These are phyloP conservation scores for Crithidia sp. DNA, from an alignment of 208 protist genomes.

Conservation along the genomic window DNA sequence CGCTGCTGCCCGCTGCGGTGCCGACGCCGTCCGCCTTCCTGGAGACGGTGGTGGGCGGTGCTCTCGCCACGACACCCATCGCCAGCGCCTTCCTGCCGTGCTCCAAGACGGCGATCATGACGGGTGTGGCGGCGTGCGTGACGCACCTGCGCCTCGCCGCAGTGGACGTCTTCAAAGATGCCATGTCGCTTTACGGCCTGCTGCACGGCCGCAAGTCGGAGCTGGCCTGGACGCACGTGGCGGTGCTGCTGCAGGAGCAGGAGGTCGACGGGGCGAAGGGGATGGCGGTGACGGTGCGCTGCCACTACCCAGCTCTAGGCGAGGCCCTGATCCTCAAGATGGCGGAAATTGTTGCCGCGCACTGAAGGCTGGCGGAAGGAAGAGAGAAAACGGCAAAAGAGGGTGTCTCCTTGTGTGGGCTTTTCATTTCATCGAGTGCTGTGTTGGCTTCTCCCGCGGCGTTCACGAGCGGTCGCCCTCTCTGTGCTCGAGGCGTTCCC, in stretches of 20 bases:
- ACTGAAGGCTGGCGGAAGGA: background rate
- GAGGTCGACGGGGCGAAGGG: slow-evolving; percentile 47
- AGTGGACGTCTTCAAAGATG: slow-evolving; percentile 80
- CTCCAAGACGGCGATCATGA: slow-evolving; percentile 38
- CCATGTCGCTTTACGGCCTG: slow-evolving; percentile 59
- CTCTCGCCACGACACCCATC: slow-evolving; percentile 37
- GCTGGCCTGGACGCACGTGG: slow-evolving; percentile 48
- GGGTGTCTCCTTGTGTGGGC: background rate
- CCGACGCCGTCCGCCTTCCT: slow-evolving; percentile 44
- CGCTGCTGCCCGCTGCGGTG: slow-evolving; percentile 13
- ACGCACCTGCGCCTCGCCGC: slow-evolving; percentile 44
- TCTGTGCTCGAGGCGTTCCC: too few species aligned
- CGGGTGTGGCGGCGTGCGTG: slow-evolving; percentile 36
- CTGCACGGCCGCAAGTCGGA: slow-evolving; percentile 65
- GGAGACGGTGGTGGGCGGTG: slow-evolving; percentile 36
- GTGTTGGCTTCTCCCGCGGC: too few species aligned
- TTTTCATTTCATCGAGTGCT: background rate
- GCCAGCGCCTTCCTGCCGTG: slow-evolving; percentile 60
- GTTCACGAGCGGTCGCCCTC: too few species aligned
- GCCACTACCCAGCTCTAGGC: slow-evolving; percentile 46
- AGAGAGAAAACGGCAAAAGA: too few species aligned
- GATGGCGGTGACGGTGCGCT: slow-evolving; percentile 51
- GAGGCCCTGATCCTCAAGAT: slow-evolving; percentile 69
- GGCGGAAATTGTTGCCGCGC: slow-evolving; percentile 31
- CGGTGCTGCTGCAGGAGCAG: slow-evolving; percentile 64